Percentiles rank a stretch among this genome's conserved stretches.
These are phyloP conservation scores for Trichoderma orchidacearum DNA, from an alignment of 495 filamentous ascomycete species.

Conservation along the genomic window DNA sequence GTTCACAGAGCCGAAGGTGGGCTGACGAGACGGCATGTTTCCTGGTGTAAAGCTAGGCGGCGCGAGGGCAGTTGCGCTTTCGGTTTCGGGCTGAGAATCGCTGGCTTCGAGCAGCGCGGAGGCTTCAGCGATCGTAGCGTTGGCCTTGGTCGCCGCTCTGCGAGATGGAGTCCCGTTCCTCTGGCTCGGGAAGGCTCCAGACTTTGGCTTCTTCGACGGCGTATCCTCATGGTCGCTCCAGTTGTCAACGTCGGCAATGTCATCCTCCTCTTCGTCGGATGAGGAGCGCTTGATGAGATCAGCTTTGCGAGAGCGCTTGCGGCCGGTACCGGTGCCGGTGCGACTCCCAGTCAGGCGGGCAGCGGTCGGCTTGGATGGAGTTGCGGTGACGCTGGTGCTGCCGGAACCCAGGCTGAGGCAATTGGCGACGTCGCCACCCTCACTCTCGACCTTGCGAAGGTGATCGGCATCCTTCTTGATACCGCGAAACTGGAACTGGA, in stretches of 20 bases:
- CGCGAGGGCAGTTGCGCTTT: not conserved
- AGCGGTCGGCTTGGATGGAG: conserved; percentile 3
- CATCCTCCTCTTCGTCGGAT: conserved; percentile 8
- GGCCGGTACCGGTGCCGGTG: not conserved
- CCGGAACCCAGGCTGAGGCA: conserved; percentile 2
- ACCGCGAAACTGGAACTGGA: conserved; percentile 32
- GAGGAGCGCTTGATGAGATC: conserved; percentile 5
- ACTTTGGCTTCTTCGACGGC: conserved; percentile 3
- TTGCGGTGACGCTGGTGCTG: not conserved
- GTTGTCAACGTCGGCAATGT: conserved; percentile 10
- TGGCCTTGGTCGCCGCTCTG: not conserved
- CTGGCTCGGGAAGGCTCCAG: not conserved
- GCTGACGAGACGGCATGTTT: too few relatives aligned
- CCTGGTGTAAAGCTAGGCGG: too few relatives aligned
- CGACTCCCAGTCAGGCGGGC: not conserved
- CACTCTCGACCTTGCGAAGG: conserved; percentile 19
- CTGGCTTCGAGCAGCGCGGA: not conserved
- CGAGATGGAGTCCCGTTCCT: conserved; percentile 1
- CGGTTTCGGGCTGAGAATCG: not conserved
- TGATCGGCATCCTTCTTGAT: conserved; percentile 25
- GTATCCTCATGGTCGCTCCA: conserved; percentile 10
- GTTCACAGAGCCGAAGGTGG: too few relatives aligned
- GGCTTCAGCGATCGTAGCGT: conserved; percentile 3
- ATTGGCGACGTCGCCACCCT: conserved; percentile 13
- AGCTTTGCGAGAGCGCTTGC: not conserved